These are phyloP conservation scores for Mrakia blollopis DNA, from an alignment of 768 basidiomycete genomes.

Conservation along the genomic window DNA sequence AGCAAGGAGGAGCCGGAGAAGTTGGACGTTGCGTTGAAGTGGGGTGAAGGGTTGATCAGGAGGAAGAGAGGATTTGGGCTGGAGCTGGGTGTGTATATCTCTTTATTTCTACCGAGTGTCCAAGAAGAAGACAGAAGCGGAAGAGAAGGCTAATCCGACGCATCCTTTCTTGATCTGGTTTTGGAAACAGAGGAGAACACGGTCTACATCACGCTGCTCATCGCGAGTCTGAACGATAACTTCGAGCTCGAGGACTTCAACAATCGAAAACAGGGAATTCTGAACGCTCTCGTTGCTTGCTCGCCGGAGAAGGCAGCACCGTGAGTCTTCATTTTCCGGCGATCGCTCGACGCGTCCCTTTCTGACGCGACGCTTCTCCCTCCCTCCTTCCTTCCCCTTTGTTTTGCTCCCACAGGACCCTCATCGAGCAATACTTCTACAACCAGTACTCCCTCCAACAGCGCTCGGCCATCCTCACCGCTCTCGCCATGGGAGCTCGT, in stretches of 20 bases:
- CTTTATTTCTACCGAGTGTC: conserved; percentile 1
- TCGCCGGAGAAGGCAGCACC: conserved; percentile 71
- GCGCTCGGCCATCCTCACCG: conserved; percentile 76
- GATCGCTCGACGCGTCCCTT: background rate
- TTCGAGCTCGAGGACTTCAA: conserved; percentile 79
- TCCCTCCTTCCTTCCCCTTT: background rate
- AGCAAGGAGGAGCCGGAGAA: conserved; percentile 62
- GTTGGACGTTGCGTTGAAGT: conserved; percentile 71
- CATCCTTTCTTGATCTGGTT: background rate
- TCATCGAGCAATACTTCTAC: conserved; percentile 90
- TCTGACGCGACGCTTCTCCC: background rate
- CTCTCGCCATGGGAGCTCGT: conserved; percentile 76
- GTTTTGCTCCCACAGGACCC: conserved; percentile 50
- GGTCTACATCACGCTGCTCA: conserved; percentile 66
- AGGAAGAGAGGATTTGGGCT: conserved; percentile 78
- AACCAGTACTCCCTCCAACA: conserved; percentile 86
- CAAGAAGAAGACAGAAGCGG: conserved; percentile 12
- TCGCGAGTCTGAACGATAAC: conserved; percentile 72
- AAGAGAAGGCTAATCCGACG: background rate
- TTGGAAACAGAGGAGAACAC: conserved; percentile 75
- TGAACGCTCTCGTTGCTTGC: conserved; percentile 75
- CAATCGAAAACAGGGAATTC: conserved; percentile 63
- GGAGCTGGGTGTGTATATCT: conserved; percentile 65
- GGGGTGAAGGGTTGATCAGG: conserved; percentile 76
- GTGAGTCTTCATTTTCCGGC: conserved; percentile 54